Conservation (phyloP, 2,329 filamentous ascomycete species). For the Neoarthrinium moseri region DNA sequence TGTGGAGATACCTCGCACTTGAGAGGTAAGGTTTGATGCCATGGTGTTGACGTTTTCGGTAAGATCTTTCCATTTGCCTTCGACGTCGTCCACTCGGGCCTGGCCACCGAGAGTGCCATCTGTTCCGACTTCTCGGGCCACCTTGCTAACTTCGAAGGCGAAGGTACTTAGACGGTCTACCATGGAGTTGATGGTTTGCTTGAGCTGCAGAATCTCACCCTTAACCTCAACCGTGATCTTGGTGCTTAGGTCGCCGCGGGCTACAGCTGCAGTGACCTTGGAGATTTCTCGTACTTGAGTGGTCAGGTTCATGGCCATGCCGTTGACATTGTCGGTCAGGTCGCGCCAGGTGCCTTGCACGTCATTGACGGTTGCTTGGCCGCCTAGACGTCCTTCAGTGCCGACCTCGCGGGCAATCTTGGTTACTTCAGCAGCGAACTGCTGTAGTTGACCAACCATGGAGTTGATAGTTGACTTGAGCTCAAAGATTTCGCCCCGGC, state of each 20-base stretch:
- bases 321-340: constrained; percentile 92
- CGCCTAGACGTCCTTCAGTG: constrained; percentile 89
- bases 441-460: constrained; percentile 97
- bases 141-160: constrained; percentile 92
- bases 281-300: constrained; percentile 98
- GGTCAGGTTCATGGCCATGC: constrained; percentile 95
- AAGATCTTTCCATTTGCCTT: constrained; percentile 97
- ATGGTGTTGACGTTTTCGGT: constrained; percentile 86
- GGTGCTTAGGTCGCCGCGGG: constrained; percentile 88
- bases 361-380: constrained; percentile 93
- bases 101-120: constrained; percentile 93
- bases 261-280: constrained; percentile 92
- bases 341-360: constrained; percentile 98
- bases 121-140: constrained; percentile 93
- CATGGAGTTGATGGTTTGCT: constrained; percentile 99
- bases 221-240: constrained; percentile 94
- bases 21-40: constrained; percentile 66
- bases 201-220: constrained; percentile 91
- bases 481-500: constrained; percentile 86
- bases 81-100: constrained; percentile 89
- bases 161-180: constrained; percentile 96
- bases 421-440: constrained; percentile 95
- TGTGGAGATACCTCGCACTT: constrained; percentile 88
- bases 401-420: constrained; percentile 96
- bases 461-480: constrained; percentile 99